Conservation (phyloP, 768 basidiomycete species). For the Phaffia australis region DNA sequence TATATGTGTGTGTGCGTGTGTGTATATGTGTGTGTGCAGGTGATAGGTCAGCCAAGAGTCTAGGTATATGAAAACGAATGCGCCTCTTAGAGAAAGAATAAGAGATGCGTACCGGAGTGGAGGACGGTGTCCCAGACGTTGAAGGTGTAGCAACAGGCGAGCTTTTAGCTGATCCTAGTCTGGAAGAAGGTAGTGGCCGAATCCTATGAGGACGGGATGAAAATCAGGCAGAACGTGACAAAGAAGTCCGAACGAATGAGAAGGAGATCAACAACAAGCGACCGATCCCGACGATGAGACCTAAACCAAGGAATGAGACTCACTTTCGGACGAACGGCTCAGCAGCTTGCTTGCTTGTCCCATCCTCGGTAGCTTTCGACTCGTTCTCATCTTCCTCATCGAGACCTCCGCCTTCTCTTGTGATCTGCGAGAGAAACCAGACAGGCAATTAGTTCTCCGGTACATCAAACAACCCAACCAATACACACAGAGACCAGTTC, state of each 20-base stretch:
- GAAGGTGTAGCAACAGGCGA: too few relatives aligned
- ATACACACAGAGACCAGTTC: not conserved
- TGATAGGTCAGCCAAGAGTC: too few relatives aligned
- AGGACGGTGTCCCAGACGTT: too few relatives aligned
- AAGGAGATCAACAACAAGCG: not conserved
- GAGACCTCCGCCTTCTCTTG: constrained; percentile 8
- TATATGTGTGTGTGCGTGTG: too few relatives aligned
- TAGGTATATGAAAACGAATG: too few relatives aligned
- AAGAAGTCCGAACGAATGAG: not conserved
- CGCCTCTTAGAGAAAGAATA: too few relatives aligned
- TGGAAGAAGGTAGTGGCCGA: too few relatives aligned
- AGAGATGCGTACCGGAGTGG: too few relatives aligned
- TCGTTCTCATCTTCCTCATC: constrained; percentile 4
- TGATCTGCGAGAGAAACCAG: constrained; percentile 3
- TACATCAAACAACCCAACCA: not conserved
- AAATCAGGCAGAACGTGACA: not conserved
- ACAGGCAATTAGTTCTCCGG: not conserved
- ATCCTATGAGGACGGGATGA: too few relatives aligned
- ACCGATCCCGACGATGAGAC: not conserved
- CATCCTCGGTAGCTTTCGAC: constrained; percentile 2
- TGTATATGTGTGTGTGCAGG: too few relatives aligned
- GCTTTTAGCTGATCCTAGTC: too few relatives aligned
- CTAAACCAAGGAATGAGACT: too few relatives aligned
- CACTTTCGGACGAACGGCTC: not conserved
- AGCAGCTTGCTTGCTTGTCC: not conserved